Base-by-base conservation (phyloP, 2,329 filamentous ascomycete species). In the Ophiostoma populinum region DNA sequence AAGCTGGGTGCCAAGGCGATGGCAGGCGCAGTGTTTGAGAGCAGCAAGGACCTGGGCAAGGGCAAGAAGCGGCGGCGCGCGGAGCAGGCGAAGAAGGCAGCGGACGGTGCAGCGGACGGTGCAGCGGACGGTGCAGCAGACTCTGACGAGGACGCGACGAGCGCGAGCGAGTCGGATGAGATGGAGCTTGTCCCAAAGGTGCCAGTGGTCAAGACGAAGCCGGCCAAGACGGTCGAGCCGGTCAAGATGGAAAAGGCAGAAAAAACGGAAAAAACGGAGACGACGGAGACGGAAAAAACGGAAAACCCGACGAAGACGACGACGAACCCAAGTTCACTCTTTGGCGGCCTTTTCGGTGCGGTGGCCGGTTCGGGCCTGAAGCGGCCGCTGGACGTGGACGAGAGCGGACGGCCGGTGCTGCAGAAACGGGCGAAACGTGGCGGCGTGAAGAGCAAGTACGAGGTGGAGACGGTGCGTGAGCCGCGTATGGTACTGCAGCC, bases 21-120 rank as follows among this genome's bases (percentile, higher is more conserved):
- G 45, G 86, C 95, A 51, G 92, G 82, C 1, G 81, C 70, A 42
- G 59, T 83, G 15, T 77, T 92, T 41, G 66, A 74, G 39, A 93
- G 83, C 52, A 80, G 78, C 35, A 80, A 72, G 45, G 72, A 73
- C 38, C 57, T 95, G 7, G 86, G 86, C 1, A 72, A 76, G 45
- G 70, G 63, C 35, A 74, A 63, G 49, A 76, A 80, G 54, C 79
- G 68, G 26, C 86, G 80, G 55, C 69, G 68, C 38, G 75, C 86
- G 51, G 66, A 63, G n/a, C 47, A 82, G 32, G 59, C 63, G 8
- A 39, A 28, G 35, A 65, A 75, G 22, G 74, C n/a, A 72, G 50
- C 28, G 79, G 13, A 72, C 19, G 22, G 42, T 48, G 15, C 45
- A 46, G 52, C 16, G 46, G 30, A 35, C 13, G 24, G 25, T 16